Percentiles rank a stretch among this genome's conserved stretches.
phyloP scores from a whole-genome alignment of 2,329 filamentous ascomycete species.

The Lachnellula arida region DNA sequence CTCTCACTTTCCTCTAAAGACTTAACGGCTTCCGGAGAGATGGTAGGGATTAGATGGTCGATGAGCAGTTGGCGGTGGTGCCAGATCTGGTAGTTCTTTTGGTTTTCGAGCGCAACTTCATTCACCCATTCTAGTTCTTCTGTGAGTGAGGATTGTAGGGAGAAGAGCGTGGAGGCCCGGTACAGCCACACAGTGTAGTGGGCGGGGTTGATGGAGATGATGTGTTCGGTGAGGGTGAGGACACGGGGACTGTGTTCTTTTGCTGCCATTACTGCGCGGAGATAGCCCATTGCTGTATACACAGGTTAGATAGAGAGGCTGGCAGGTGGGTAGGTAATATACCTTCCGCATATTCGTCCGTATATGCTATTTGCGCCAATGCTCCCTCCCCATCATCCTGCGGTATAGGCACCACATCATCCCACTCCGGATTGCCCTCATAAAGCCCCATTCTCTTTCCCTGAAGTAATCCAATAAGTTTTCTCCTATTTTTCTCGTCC shows the following conservation, averaged over 20 bases:
- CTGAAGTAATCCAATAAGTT: slow-evolving; percentile 21
- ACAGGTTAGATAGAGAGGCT: slow-evolving; percentile 4
- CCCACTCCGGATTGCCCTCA: slow-evolving; percentile 65
- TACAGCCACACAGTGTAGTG: slow-evolving; percentile 99
- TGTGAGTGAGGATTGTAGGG: slow-evolving; percentile 39
- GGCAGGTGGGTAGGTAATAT: slow-evolving; percentile 20
- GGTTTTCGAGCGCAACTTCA: slow-evolving; percentile 70
- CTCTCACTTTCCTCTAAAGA: slow-evolving; percentile 62
- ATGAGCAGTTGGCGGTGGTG: slow-evolving; percentile 64
- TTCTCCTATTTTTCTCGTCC: slow-evolving; percentile 27
- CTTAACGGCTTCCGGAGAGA: slow-evolving; percentile 50
- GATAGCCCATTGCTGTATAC: slow-evolving; percentile 72
- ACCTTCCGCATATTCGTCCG: slow-evolving; percentile 81
- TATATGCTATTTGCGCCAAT: slow-evolving; percentile 89
- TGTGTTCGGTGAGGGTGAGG: slow-evolving; percentile 76
- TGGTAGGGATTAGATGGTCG: slow-evolving; percentile 54
- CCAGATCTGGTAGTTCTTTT: slow-evolving; percentile 99
- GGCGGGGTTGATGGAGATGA: slow-evolving; percentile 90
- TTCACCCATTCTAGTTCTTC: slow-evolving; percentile 82
- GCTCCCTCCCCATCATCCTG: slow-evolving; percentile 79
- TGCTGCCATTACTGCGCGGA: slow-evolving; percentile 86
- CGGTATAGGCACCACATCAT: slow-evolving; percentile 76
- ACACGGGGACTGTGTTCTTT: slow-evolving; percentile 79
- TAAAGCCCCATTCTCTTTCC: slow-evolving; percentile 29
- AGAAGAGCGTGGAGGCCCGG: slow-evolving; percentile 72